Evolutionary conservation across 208 protist genomes (phyloP), one percentile per base, ranked within the genome.

Genomic region (Leishmania arabica): DNA sequence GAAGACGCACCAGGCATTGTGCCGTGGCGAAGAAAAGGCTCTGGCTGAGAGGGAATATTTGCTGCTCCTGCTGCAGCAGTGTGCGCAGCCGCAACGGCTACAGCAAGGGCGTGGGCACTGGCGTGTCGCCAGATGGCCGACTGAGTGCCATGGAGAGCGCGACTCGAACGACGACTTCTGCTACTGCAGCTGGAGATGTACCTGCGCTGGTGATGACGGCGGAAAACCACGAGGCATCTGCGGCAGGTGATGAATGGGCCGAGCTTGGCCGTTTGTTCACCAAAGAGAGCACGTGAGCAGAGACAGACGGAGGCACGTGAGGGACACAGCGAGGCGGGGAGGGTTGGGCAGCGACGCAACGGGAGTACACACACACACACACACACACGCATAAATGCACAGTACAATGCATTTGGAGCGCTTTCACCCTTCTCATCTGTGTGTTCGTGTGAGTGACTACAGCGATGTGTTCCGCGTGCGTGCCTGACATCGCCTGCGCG

Each of bases 11-110:
- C 70, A 82, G 56, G 45, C 83, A 4, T 80, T 90, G 15, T 81
- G 73, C 45, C 66, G 73, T 4, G 77, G 80, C n/a, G 84, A 92
- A 68, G 82, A 89, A 60, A 84, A 86, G 77, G 82, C 78, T 77
- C 60, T 79, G 49, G 77, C 47, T 9, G 85, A 88, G 68, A 70
- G 86, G 70, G 86, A 88, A 45, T 85, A 91, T 75, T 65, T 88
- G 51, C 53, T 81, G 70, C 74, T 86, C n/a, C 73, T 88, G 31
- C 65, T 86, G 3, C 49, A 71, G 21, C 66, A 71, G 31, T 47
- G 45, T 17, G 45, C 68, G 45, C 68, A 53, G 24, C 37, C 5
- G 42, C 68, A 31, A 54, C 42, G 53, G 68, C 40, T 6, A 11
- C 42, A 24, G 17, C 17, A 34, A 9, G 21, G 6, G 45, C 42